Evolutionary conservation across 176 grass and related monocot species (phyloP).

Genomic region (Calamus simplicifolius): DNA sequence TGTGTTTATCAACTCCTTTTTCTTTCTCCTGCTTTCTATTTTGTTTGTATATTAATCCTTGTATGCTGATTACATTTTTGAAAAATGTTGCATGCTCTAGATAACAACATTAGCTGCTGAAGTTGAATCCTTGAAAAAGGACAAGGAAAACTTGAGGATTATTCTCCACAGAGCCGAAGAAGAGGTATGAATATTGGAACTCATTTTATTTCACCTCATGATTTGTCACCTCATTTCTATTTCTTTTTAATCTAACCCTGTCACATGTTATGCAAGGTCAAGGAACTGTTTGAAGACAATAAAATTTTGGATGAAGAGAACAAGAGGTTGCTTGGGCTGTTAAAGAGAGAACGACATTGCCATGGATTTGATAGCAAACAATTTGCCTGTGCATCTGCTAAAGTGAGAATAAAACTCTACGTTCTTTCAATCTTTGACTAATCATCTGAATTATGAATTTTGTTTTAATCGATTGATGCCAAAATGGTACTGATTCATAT

Average conservation of each 20-base stretch:
- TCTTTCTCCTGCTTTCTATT: no score
- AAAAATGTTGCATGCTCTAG: slow-evolving; percentile 12
- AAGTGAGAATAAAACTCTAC: slow-evolving; percentile 21
- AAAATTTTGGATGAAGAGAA: slow-evolving; percentile 60
- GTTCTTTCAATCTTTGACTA: no score
- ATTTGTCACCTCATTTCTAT: not conserved
- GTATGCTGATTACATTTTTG: no score
- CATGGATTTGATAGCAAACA: slow-evolving; percentile 40
- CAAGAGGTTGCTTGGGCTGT: slow-evolving; percentile 42
- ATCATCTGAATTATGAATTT: no score
- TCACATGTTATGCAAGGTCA: slow-evolving; percentile 33
- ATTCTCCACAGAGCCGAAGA: slow-evolving; percentile 82
- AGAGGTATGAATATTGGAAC: slow-evolving; percentile 40
- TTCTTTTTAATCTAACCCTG: not conserved
- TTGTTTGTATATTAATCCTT: no score
- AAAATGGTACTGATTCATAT: no score
- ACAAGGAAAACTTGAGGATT: slow-evolving; percentile 59
- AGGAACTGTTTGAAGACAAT: slow-evolving; percentile 68
- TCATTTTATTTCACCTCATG: no score
- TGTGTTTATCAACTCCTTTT: no score
- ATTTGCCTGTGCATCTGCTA: slow-evolving; percentile 47
- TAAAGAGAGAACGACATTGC: slow-evolving; percentile 52
- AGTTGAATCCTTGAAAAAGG: slow-evolving; percentile 54
- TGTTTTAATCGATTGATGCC: no score
- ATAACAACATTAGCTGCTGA: slow-evolving; percentile 28